phyloP scores from a whole-genome alignment of 2,329 filamentous ascomycete species.

The Trichoderma lentiforme region DNA sequence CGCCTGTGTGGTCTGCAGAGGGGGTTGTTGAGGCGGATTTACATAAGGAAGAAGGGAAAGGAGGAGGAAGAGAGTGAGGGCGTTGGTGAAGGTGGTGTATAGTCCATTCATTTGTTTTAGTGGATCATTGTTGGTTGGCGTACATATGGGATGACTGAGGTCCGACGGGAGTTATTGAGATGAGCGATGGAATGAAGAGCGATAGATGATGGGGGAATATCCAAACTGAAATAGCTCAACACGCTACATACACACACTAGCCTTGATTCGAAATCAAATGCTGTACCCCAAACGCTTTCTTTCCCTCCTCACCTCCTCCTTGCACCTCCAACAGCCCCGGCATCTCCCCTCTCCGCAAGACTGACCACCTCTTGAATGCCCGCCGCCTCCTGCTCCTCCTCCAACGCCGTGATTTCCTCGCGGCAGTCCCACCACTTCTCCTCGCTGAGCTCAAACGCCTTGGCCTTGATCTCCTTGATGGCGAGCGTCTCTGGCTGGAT shows the following conservation, averaged over 20 bases:
- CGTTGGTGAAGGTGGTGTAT: not conserved
- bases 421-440: conserved; percentile 99
- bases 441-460: conserved; percentile 86
- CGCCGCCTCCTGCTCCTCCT: conserved; percentile 94
- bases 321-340: conserved; percentile 37
- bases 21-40: conserved; percentile 31
- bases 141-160: not conserved
- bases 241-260: not conserved
- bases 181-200: not conserved
- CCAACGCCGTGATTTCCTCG: conserved; percentile 85
- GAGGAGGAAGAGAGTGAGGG: not conserved
- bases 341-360: conserved; percentile 68
- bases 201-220: not conserved
- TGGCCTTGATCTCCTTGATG: conserved; percentile 89
- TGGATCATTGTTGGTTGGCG: not conserved
- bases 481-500: conserved; percentile 64
- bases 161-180: not conserved
- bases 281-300: not conserved
- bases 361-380: conserved; percentile 94
- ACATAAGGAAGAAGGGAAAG: not conserved
- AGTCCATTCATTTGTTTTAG: not conserved
- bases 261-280: not conserved
- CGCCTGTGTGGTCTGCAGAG: conserved; percentile 28
- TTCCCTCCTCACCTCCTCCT: conserved; percentile 30
- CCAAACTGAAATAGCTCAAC: not conserved